Conservation (phyloP, 257 asterid species). For the Nicotiana paniculata region DNA sequence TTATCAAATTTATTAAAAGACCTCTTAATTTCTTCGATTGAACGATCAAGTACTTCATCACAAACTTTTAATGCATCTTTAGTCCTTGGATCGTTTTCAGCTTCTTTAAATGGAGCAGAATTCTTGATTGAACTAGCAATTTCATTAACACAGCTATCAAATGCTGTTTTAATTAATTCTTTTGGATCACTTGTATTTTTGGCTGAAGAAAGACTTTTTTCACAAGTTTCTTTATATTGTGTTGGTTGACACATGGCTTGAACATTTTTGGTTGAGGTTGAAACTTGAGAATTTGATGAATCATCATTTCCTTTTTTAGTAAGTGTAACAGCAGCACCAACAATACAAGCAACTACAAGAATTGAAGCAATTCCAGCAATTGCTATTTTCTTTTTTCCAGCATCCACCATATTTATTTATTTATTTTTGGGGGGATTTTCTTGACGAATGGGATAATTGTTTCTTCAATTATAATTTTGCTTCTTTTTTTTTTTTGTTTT, state of each 20-base stretch:
- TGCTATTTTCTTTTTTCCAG: slow-evolving; percentile 1
- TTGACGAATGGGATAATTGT: not conserved
- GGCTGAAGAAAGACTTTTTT: slow-evolving; percentile 13
- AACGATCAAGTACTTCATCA: slow-evolving; percentile 9
- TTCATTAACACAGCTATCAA: not conserved
- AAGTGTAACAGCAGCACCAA: slow-evolving; percentile 15
- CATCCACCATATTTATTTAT: not conserved
- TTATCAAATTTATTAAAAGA: not conserved
- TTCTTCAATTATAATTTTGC: not conserved
- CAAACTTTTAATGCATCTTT: slow-evolving; percentile 18
- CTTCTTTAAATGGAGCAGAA: slow-evolving; percentile 7
- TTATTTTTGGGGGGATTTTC: not conserved
- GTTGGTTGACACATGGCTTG: slow-evolving; percentile 18
- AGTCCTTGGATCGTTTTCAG: slow-evolving; percentile 24
- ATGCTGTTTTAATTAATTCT: slow-evolving; percentile 15
- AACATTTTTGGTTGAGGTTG: not conserved
- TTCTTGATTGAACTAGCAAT: slow-evolving; percentile 12
- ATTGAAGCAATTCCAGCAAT: slow-evolving; percentile 21
- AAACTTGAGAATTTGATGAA: not conserved
- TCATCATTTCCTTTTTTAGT: not conserved
- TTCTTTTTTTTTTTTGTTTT: accelerated
- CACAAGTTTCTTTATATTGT: slow-evolving; percentile 20
- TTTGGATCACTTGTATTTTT: slow-evolving; percentile 16
- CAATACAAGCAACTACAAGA: slow-evolving; percentile 21
- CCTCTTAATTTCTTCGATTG: slow-evolving; percentile 16